phyloP scores from a whole-genome alignment of 257 asterid species.

The Solanum piurae region DNA sequence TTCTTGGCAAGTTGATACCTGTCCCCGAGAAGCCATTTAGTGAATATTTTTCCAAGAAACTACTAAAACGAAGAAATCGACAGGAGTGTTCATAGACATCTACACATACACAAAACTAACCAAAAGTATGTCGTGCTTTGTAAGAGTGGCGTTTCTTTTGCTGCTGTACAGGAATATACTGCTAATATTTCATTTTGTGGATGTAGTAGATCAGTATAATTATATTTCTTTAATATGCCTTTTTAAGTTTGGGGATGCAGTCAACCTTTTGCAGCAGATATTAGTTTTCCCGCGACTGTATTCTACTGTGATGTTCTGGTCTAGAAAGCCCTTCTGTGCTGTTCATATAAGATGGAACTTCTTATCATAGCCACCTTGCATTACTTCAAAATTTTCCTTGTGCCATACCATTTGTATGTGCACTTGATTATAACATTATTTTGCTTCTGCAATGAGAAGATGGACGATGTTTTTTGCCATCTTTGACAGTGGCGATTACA shows the following conservation, averaged over 20 bases:
- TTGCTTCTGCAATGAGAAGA: not conserved
- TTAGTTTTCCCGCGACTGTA: not conserved
- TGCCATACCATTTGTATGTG: not conserved
- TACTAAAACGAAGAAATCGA: not conserved
- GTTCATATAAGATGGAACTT: not conserved
- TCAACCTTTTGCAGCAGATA: not conserved
- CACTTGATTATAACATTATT: not conserved
- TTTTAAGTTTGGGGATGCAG: not conserved
- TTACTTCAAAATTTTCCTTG: not conserved
- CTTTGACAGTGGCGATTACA: no score
- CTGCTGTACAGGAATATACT: not conserved
- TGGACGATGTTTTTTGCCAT: not conserved
- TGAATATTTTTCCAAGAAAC: slow-evolving; percentile 1
- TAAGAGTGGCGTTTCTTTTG: not conserved
- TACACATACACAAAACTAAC: not conserved
- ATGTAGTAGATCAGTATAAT: not conserved
- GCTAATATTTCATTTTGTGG: not conserved
- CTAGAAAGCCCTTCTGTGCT: not conserved
- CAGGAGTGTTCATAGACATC: not conserved
- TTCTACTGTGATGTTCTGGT: not conserved
- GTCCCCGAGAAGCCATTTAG: slow-evolving; percentile 24
- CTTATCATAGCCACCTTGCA: not conserved
- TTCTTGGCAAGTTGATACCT: slow-evolving; percentile 28
- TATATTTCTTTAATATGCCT: not conserved
- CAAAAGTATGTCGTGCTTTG: not conserved